phyloP scores from a whole-genome alignment of 768 basidiomycete genomes.

The Paxillus rubicundulus region DNA sequence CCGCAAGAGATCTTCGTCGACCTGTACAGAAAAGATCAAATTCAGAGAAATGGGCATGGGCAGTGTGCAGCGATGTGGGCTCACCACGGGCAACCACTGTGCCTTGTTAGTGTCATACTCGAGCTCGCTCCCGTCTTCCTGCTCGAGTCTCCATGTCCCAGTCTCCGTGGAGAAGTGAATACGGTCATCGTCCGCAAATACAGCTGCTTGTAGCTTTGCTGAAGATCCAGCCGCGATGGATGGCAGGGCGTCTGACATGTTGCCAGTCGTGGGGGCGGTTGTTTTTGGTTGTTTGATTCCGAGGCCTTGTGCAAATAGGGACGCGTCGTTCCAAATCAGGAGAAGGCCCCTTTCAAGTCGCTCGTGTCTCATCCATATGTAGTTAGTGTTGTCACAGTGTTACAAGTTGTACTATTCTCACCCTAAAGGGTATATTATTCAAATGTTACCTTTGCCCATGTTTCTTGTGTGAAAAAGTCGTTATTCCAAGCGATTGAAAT shows the following conservation, averaged over 20 bases:
- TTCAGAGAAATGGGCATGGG: not conserved
- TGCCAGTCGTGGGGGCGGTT: conserved; percentile 9
- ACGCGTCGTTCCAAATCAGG: too few species aligned
- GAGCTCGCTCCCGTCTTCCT: conserved; percentile 85
- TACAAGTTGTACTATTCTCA: too few species aligned
- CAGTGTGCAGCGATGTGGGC: conserved; percentile 25
- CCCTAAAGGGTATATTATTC: too few species aligned
- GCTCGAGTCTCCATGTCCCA: conserved; percentile 85
- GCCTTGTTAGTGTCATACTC: conserved; percentile 81
- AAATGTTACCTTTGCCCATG: too few species aligned
- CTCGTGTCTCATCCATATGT: too few species aligned
- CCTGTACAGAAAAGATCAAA: conserved; percentile 40
- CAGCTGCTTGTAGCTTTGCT: conserved; percentile 54
- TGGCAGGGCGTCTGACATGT: conserved; percentile 37
- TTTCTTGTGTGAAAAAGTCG: too few species aligned
- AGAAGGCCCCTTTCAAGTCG: too few species aligned
- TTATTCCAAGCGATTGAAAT: too few species aligned
- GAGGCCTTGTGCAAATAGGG: not conserved
- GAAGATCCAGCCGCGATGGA: conserved; percentile 53
- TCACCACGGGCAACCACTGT: conserved; percentile 81
- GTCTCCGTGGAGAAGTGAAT: conserved; percentile 75
- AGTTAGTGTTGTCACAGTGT: too few species aligned
- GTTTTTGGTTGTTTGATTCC: conserved; percentile 43
- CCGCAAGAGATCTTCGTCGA: conserved; percentile 83
- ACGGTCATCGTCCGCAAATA: conserved; percentile 78